phyloP scores from a whole-genome alignment of 1,139 yeast species.

The Ashbya aceris region DNA sequence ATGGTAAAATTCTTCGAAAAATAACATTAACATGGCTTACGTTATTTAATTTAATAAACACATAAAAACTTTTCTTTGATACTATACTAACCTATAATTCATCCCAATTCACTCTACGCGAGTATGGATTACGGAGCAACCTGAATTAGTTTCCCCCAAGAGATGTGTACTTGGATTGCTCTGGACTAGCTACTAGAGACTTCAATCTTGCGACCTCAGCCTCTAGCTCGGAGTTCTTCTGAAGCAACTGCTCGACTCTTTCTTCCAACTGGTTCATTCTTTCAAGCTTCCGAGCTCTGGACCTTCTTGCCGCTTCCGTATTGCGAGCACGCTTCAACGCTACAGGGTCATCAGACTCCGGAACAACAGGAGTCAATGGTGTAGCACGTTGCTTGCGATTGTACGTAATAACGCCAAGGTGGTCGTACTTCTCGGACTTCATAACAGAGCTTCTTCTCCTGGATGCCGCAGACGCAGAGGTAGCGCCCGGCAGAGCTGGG shows the following conservation, averaged over 20 bases:
- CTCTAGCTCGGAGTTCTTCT: conserved; percentile 47
- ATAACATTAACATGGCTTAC: too few species aligned
- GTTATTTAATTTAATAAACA: too few species aligned
- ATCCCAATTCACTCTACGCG: too few species aligned
- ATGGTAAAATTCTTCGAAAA: too few species aligned
- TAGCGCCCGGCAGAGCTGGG: neutral
- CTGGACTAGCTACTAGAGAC: conserved; percentile 32
- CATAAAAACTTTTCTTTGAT: too few species aligned
- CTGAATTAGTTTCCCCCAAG: too few species aligned
- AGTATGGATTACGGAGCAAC: too few species aligned
- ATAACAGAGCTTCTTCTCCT: conserved; percentile 1
- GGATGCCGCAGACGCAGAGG: neutral
- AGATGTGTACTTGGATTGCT: too few species aligned
- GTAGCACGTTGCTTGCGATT: conserved; percentile 51
- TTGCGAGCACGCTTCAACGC: conserved; percentile 84
- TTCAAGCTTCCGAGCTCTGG: conserved; percentile 87
- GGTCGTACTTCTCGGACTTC: conserved; percentile 37
- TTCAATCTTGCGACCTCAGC: conserved; percentile 51
- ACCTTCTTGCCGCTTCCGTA: conserved; percentile 95
- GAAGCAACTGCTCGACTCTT: conserved; percentile 55
- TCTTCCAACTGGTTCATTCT: conserved; percentile 77
- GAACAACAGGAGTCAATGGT: conserved; percentile 61
- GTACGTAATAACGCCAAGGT: conserved; percentile 55
- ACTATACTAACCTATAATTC: too few species aligned
- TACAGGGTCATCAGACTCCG: conserved; percentile 50